Base-by-base conservation (phyloP, 1,284 basidiomycete genomes). In the Athelia psychrophila region DNA sequence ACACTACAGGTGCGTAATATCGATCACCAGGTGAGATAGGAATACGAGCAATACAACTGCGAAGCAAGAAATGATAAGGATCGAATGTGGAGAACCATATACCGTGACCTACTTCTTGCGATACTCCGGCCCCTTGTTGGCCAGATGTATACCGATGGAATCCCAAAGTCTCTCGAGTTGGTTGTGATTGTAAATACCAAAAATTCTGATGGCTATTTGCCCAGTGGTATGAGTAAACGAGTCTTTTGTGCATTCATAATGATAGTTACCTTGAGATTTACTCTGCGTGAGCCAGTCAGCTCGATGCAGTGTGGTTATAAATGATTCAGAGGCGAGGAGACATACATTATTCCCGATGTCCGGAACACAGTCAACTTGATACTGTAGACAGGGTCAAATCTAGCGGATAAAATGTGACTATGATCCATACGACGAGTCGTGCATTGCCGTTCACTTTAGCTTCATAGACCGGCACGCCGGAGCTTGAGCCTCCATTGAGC, bases 361-460 rank as follows among this genome's bases (percentile, higher is more conserved):
- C 0, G 77, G 72, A 6, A 80, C 61, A 44, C 81, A 80, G 53
- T 87, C 84, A 1, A 87, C 65, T 65, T 84, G 83, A 61, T 87
- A 87, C 84, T 87, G 49, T 22, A 5, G 23, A 44, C 42, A 42
- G 58, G 2, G 40, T 25, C 16, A 33, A 32, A n/a, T n/a, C n/a
- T 24, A 13, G 44, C 30, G n/a, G n/a, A 23, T n/a, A 1, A 24
- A 35, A 48, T 8, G 50, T 4, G 35, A 20, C 25, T 19, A 13
- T 1, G 16, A 19, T 32, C 65, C 79, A 18, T 60, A 87, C 84
- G n/a, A 87, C 74, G 2, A 87, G 67, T 3, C 85, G 74, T 20
- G 75, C 66, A 59, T 86, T 83, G 0, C 75, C 57, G 1, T 80
- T 83, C 78, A 86, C 81, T 61, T 86, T 86, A 0, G 86, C 85